phyloP scores from a whole-genome alignment of 345 rosid genomes.

The Luvunga scandens region DNA sequence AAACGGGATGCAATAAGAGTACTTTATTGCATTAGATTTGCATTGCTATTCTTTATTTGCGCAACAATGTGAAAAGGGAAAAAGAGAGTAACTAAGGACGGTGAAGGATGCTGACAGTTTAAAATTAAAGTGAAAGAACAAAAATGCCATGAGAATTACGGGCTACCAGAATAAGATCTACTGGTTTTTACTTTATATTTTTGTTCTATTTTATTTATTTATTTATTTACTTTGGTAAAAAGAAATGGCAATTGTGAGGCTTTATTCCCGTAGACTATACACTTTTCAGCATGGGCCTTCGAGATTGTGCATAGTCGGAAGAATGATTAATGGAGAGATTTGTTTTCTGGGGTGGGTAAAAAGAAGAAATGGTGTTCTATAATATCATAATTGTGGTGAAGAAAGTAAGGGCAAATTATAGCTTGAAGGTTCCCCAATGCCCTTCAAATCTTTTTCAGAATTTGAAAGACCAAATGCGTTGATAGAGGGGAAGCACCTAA shows the following conservation, averaged over 20 bases:
- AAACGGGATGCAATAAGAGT: no score
- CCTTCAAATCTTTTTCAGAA: slow-evolving; percentile 5
- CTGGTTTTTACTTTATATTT: slow-evolving; percentile 14
- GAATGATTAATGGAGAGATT: neutral
- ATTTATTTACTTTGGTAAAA: neutral
- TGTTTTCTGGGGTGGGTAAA: slow-evolving; percentile 28
- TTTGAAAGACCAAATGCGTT: neutral
- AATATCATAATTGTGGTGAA: slow-evolving; percentile 8
- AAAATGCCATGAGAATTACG: slow-evolving; percentile 34
- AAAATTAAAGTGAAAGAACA: slow-evolving; percentile 35
- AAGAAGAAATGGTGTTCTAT: slow-evolving; percentile 8
- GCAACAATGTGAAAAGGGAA: slow-evolving; percentile 31
- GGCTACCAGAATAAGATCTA: slow-evolving; percentile 36
- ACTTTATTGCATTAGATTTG: slow-evolving; percentile 1
- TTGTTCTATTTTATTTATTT: neutral
- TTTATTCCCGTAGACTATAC: slow-evolving; percentile 7
- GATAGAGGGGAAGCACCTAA: slow-evolving; percentile 2
- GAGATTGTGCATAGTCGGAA: neutral
- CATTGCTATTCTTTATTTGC: slow-evolving; percentile 31
- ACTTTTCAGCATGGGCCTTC: neutral
- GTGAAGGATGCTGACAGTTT: slow-evolving; percentile 33
- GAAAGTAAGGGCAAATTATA: slow-evolving; percentile 14
- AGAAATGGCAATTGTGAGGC: neutral
- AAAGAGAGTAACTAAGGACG: slow-evolving; percentile 16
- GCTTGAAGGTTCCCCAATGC: neutral